Evolutionary conservation across 164 flowering plant genomes (phyloP), one percentile per base, ranked within the genome.

Genomic region (Vitis rotundifolia): DNA sequence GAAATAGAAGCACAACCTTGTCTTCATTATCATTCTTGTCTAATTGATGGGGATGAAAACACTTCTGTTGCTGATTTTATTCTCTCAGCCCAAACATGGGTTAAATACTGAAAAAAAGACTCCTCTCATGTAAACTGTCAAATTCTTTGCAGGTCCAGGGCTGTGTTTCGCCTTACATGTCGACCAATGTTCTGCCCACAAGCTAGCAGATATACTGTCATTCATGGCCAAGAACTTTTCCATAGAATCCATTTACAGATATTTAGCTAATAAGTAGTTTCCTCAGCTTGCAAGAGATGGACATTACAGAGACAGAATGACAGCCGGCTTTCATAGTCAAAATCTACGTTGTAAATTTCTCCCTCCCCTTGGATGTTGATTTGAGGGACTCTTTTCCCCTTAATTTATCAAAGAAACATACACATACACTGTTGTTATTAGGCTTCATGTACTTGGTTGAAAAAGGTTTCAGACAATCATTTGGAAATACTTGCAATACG

Each of bases 131-230:
- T 31, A 16, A 55, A 66, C 61, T 9, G 10, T 52, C 48, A 11
- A 37, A 54, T 64, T 57, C 47, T 57, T 60, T 82, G 60, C 89
- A 90, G 91, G 83, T 86, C n/a, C 80, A 79, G 64, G 92, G 91
- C 58, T 88, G 88, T 75, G 67, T 83, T 49, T 84, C 95, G 0
- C 93, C 97, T 11, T 91, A 91, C 79, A 83, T 89, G 86, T 76
- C 89, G 28, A 65, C 85, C 58, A 84, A 88, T 77, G 91, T 82
- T 59, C 60, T 86, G 50, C 71, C 88, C 11, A 44, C 79, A 71
- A 75, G 70, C 67, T 87, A 75, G 70, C 64, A 22, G 67, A 31
- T 63, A 50, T 13, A 44, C n/a, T 51, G 64, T 54, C 49, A 5
- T 44, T 26, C 47, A 5, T 9, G 8, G 12, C 66, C n/a, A 51